Evolutionary conservation across 306 rosid species (phyloP).

Genomic region (Pueraria montana): DNA sequence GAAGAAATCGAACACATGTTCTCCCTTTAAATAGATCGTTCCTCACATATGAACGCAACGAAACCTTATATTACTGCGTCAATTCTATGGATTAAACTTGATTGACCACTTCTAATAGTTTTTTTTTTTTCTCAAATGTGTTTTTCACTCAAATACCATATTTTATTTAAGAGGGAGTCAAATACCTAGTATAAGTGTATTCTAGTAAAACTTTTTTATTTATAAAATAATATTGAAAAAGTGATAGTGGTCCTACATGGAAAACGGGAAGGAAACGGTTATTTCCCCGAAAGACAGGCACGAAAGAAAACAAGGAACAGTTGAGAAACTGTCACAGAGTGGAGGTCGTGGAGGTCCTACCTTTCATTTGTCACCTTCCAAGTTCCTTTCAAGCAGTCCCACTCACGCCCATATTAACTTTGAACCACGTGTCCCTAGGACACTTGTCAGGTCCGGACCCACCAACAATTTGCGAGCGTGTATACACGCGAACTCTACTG

Average conservation of each 20-base stretch:
- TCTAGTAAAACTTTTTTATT: no score
- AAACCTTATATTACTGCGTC: no score
- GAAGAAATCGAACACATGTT: no score
- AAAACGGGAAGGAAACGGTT: background rate
- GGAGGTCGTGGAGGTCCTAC: constrained; percentile 29
- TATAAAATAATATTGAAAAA: no score
- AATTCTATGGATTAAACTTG: no score
- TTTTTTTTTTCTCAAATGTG: no score
- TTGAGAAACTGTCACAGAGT: background rate
- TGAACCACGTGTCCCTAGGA: constrained; percentile 38
- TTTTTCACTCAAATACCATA: no score
- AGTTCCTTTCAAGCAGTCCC: constrained; percentile 40
- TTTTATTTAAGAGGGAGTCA: no score
- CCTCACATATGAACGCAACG: no score
- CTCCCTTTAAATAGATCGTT: no score
- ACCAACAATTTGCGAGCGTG: background rate
- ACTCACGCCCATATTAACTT: background rate
- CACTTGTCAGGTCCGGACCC: background rate
- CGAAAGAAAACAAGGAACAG: background rate
- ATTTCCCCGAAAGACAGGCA: background rate
- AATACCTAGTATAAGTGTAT: no score
- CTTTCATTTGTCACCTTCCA: background rate
- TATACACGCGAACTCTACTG: fast-evolving
- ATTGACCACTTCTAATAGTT: no score
- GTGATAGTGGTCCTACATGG: background rate